Evolutionary conservation across 768 basidiomycete species (phyloP).

Genomic region (Russula lepida): DNA sequence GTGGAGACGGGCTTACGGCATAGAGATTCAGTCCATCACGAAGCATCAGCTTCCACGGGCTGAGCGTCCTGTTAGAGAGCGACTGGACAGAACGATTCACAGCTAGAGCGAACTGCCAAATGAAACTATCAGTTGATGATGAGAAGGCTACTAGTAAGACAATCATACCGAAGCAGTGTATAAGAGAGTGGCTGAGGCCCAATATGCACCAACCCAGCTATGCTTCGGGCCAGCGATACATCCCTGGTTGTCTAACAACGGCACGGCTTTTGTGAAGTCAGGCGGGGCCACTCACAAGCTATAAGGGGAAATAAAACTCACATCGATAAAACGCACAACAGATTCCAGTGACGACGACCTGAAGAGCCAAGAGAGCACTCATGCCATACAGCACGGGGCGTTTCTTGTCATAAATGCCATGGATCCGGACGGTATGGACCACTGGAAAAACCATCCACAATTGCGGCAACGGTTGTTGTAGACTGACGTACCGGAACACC

Average conservation of each 20-base stretch:
- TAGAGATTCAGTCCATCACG: slow-evolving; percentile 85
- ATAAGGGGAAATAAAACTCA: slow-evolving; percentile 27
- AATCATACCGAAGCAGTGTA: slow-evolving; percentile 55
- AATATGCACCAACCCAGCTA: slow-evolving; percentile 83
- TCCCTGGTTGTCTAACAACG: slow-evolving; percentile 64
- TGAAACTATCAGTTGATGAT: neutral
- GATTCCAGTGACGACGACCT: slow-evolving; percentile 64
- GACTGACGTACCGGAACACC: slow-evolving; percentile 43
- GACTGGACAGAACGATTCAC: slow-evolving; percentile 51
- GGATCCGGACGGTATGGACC: slow-evolving; percentile 70
- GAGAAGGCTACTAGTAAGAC: neutral
- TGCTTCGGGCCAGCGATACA: slow-evolving; percentile 78
- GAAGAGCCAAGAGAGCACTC: slow-evolving; percentile 51
- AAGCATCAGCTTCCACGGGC: slow-evolving; percentile 80
- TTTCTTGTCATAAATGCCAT: slow-evolving; percentile 69
- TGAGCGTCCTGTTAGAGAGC: slow-evolving; percentile 47
- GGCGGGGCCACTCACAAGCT: slow-evolving; percentile 3
- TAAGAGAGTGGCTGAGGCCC: slow-evolving; percentile 67
- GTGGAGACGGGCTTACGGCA: slow-evolving; percentile 38
- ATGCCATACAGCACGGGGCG: slow-evolving; percentile 46
- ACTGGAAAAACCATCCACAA: slow-evolving; percentile 27
- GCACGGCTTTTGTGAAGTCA: slow-evolving; percentile 42
- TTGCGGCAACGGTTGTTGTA: neutral
- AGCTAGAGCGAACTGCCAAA: slow-evolving; percentile 47
- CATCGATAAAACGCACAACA: slow-evolving; percentile 74